Base-by-base conservation (phyloP, 306 rosid species). In the Prunus mume region DNA sequence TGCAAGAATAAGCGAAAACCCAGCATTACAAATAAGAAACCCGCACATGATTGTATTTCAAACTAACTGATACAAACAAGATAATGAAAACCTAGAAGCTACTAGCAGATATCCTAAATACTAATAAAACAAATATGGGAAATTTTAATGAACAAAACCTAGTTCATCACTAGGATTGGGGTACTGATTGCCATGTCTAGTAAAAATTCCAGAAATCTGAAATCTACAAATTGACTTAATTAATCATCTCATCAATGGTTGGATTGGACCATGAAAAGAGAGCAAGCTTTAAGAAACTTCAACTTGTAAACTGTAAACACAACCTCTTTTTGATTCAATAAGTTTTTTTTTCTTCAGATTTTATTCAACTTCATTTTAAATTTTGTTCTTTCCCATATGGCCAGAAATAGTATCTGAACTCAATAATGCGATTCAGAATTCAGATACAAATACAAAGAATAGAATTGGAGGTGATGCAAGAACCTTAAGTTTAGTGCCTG, bases 401-500 rank as follows among this genome's bases (percentile, higher is more conserved):
- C 34, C 54, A 22, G 4, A 27, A 41, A 10, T 65, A 15, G 56
- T 34, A 9, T 51, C 49, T 2, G 19, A 71, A 56, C 57, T 46
- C 12, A 11, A 78, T 34, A 43, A 46, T 62, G 46, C 63, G 22
- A 65, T 15, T 68, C 17, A 19, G 15, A 22, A 54, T 3, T 10
- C 19, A 56, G 17, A 19, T 2, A 32, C 18, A 30, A 30, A 18
- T 2, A 50, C 7, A 20, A 14, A 25, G 43, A 57, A 64, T 7
- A 58, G 46, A 46, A 69, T 15, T n/a, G 19, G 71, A 76, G 28
- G 74, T 74, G 19, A 69, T 79, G 71, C 32, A 74, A 69, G 76
- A 72, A 91, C 98, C 98, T 95, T 89, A 11, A 80, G 85, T 73
- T 86, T 91, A 49, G 78, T 46, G 49, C 74, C 79, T 12, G 86